Evolutionary conservation across 805 yeast species (phyloP), one percentile per base, ranked within the genome.

Genomic region (Saturnispora serradocipensis): DNA sequence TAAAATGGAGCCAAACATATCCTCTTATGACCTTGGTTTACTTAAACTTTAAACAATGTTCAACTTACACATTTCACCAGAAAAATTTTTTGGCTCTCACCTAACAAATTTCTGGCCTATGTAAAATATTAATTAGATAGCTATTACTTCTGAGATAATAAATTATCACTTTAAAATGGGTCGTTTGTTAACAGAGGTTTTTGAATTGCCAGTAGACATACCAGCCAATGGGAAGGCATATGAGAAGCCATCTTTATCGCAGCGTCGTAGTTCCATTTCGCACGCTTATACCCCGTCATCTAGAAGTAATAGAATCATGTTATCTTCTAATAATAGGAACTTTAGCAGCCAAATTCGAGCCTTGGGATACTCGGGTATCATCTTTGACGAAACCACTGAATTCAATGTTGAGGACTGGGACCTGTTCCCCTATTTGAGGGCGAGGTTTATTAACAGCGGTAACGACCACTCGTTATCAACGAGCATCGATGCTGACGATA

Each of bases 111-210:
- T 13, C 11, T 1, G 34, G 34, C 15, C 13, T 30, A 9, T 30
- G 34, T 25, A 25, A 25, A 25, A 25, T 25, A 25, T 25, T 4
- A 9, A 11, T 30, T 30, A 30, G 34, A 30, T 38, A 16, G 24
- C 42, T 16, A 38, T 18, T 18, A n/a, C 15, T 40, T 30, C 22
- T 40, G 25, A 40, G 22, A 18, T 10, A 38, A 18, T 38, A 38
- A 20, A 20, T 18, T 18, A 18, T 10, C 11, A 38, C 24, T 15
- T 38, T 38, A 20, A 18, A 40, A 49, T 49, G 51, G 51, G 51
- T 5, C 40, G 51, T 34, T 44, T 49, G 34, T 36, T 49, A 20
- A 49, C 51, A 8, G 51, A 49, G 16, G 51, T 49, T 9, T 49
- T 49, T 43, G 47, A 22, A 16, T 32, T 47, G 16, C 24, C 25